Conservation (phyloP, 441 rosid genomes). For the Lepidium campestre region DNA sequence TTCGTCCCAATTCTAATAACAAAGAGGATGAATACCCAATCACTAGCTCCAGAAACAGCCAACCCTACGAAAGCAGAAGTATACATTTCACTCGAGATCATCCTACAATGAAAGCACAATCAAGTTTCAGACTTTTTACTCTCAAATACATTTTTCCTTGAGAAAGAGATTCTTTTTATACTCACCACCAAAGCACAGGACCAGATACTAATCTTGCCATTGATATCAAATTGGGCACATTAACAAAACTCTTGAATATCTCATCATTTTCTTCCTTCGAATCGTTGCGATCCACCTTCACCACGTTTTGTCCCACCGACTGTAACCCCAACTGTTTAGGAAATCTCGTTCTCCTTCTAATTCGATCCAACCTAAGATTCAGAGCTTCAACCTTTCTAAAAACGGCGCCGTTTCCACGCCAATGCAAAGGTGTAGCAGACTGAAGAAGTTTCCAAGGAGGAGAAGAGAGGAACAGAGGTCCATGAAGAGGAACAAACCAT, state of each 20-base stretch:
- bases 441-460: constrained; percentile 92
- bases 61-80: constrained; percentile 56
- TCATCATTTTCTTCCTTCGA: constrained; percentile 20
- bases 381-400: constrained; percentile 53
- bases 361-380: constrained; percentile 42
- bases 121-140: constrained; percentile 2
- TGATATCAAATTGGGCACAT: constrained; percentile 77
- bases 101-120: constrained; percentile 42
- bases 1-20: background rate
- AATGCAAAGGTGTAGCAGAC: constrained; percentile 57
- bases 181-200: constrained; percentile 83
- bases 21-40: constrained; percentile 52
- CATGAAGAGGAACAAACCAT: constrained; percentile 57
- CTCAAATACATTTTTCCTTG: background rate
- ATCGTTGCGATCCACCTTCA: constrained; percentile 9
- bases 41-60: constrained; percentile 76
- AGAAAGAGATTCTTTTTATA: background rate
- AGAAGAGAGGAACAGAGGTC: constrained; percentile 65
- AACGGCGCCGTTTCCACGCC: constrained; percentile 48
- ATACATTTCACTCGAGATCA: constrained; percentile 84
- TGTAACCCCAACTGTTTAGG: constrained; percentile 29
- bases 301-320: constrained; percentile 15
- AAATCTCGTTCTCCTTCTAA: constrained; percentile 31
- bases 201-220: constrained; percentile 76
- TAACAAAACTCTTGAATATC: constrained; percentile 49